These are phyloP conservation scores for Durusdinium trenchii DNA, from an alignment of 73 alveolate species.

Conservation along the genomic window DNA sequence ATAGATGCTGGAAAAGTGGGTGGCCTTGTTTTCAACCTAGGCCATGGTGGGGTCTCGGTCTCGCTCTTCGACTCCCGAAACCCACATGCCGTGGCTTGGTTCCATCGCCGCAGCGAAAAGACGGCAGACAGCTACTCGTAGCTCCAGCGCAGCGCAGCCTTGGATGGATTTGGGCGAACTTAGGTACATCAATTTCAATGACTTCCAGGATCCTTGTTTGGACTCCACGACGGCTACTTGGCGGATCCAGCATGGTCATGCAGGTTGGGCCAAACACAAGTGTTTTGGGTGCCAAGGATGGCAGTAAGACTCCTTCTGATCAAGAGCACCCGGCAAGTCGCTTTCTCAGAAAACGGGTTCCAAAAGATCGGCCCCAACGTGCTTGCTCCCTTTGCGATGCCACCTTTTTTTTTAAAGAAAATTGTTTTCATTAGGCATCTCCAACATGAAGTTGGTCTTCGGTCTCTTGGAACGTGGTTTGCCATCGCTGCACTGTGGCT, in stretches of 20 bases:
- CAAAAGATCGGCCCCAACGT: not conserved
- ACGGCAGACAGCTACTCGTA: not conserved
- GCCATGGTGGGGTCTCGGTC: conserved; percentile 53
- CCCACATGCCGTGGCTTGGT: conserved; percentile 22
- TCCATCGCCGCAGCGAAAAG: not conserved
- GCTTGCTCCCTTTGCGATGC: not conserved
- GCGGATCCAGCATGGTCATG: not conserved
- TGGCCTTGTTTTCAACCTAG: too few relatives aligned
- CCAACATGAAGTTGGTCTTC: not conserved
- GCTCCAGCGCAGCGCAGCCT: not conserved
- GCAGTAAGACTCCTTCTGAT: conserved; percentile 48
- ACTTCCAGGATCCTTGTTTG: conserved; percentile 22
- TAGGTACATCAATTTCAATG: conserved; percentile 17
- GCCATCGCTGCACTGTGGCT: conserved; percentile 6
- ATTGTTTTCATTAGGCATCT: not conserved
- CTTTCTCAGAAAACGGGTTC: not conserved
- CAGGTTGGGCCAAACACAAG: not conserved
- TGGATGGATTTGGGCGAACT: not conserved
- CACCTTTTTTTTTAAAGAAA: not conserved
- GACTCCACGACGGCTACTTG: conserved; percentile 15
- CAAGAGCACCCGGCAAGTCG: conserved; percentile 52
- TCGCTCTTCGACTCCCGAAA: conserved; percentile 35
- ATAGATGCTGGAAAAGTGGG: too few relatives aligned
- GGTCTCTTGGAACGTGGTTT: not conserved
- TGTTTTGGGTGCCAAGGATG: not conserved